Base-by-base conservation (phyloP, 2,329 filamentous ascomycete species). In the Fusarium austroafricanum region DNA sequence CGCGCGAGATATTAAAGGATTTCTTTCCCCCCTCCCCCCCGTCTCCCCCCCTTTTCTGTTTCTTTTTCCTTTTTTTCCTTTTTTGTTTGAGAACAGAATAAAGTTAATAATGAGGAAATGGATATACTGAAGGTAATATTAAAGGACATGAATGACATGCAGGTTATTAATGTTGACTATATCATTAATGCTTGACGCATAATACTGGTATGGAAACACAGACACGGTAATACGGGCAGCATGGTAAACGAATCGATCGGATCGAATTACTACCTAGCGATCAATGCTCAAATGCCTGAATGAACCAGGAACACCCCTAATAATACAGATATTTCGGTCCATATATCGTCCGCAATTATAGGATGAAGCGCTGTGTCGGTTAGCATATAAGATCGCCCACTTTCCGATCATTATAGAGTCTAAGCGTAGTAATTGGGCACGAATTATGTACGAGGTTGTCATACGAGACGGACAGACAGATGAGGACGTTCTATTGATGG, bases 161-260 rank as follows among this genome's bases (percentile, higher is more conserved):
- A 18, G 31, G 33, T 11, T n/a, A 23, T 29, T 11, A 50, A 38
- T 29, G 26, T 26, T 21, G 35, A 49, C 14, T 26, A 49, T 55
- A 49, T 38, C 31, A 15, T 50, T 49, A 15, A 38, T 18, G 35
- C 20, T 21, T 54, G 31, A 17, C 17, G 42, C 23, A 49, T 38
- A 49, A 18, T 20, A 54, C 21, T 21, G 8, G 15, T 12, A 49
- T 17, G 17, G 29, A 31, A 10, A 23, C 28, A 39, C 26, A 23
- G 31, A 47, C 20, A 31, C 18, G 33, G n/a, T 31, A 26, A 20
- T 20, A 55, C 6, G 17, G 33, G 12, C 26, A 21, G 18, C 26
- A 43, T 58, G 23, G 18, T 15, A 58, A 59, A 43, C 37, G 38
- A 58, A 31, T 38, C 54, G 53, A 60, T 50, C 53, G 11, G 33